Percentiles rank a stretch among this genome's conserved stretches.
phyloP scores from a whole-genome alignment of 2,329 filamentous ascomycete species.

The Xylariaceae sp. region DNA sequence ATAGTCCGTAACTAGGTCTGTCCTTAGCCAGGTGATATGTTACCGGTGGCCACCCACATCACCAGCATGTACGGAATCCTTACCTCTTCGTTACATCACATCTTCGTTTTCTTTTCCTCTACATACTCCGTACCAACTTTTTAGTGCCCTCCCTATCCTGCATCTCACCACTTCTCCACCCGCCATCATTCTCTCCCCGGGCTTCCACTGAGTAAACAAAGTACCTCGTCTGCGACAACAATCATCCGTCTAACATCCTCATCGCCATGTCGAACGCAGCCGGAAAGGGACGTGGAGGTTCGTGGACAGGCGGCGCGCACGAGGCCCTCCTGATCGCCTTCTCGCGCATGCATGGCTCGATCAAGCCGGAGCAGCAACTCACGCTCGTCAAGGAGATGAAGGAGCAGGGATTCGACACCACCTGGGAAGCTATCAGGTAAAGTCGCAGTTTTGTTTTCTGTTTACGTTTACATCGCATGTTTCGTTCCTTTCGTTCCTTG shows the following conservation, averaged over 20 bases:
- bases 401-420: conserved; percentile 4
- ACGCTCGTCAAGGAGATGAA: conserved; percentile 12
- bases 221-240: background rate
- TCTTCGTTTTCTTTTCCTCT: background rate
- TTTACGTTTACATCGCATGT: background rate
- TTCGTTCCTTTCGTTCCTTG: background rate
- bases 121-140: background rate
- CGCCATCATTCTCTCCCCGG: background rate
- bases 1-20: background rate
- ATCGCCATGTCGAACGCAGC: conserved; percentile 5
- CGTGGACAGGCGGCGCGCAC: conserved; percentile 11
- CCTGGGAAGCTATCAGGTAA: conserved; percentile 22
- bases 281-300: background rate
- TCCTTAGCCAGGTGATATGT: background rate
- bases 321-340: conserved; percentile 5
- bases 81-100: background rate
- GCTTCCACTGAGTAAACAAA: background rate
- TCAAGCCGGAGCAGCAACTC: conserved; percentile 12
- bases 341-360: conserved; percentile 4
- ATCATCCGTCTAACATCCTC: background rate
- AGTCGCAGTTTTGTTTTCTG: conserved; percentile 6
- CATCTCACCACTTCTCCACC: background rate
- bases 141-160: background rate
- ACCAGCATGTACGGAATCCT: background rate
- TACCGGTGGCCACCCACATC: background rate